Conservation (phyloP, 306 rosid species). For the Echinosophora koreensis region DNA sequence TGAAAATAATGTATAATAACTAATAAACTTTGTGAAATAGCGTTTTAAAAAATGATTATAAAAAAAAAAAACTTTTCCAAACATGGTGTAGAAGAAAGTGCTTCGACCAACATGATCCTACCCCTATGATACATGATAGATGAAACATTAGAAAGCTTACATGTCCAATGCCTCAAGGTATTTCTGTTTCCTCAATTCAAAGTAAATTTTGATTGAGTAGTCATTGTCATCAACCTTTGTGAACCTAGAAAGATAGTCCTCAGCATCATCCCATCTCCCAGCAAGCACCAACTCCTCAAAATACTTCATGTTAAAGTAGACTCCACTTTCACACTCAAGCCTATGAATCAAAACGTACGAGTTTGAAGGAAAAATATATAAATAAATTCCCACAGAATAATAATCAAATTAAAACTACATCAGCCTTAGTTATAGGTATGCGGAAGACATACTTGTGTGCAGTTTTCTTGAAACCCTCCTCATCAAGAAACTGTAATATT, state of each 20-base stretch:
- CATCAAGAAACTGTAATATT: slow-evolving; percentile 42
- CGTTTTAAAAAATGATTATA: too few relatives aligned
- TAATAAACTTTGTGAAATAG: too few relatives aligned
- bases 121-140: too few relatives aligned
- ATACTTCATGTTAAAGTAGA: slow-evolving; percentile 53
- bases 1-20: too few relatives aligned
- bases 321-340: slow-evolving; percentile 59
- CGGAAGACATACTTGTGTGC: slow-evolving; percentile 47
- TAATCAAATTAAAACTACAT: too few relatives aligned
- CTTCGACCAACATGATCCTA: too few relatives aligned
- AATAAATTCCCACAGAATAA: too few relatives aligned
- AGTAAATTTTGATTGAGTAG: slow-evolving; percentile 51
- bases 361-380: not conserved
- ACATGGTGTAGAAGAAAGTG: too few relatives aligned
- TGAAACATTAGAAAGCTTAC: slow-evolving; percentile 35
- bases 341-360: slow-evolving; percentile 44
- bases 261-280: slow-evolving; percentile 61
- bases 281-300: slow-evolving; percentile 50
- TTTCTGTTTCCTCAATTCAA: slow-evolving; percentile 55
- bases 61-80: too few relatives aligned
- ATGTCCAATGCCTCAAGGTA: slow-evolving; percentile 60
- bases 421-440: too few relatives aligned
- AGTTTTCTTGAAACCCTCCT: slow-evolving; percentile 44
- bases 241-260: slow-evolving; percentile 6
- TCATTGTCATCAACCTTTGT: slow-evolving; percentile 33